Conservation (phyloP, 352 stramenopile species). For the Phytophthora melonis region DNA sequence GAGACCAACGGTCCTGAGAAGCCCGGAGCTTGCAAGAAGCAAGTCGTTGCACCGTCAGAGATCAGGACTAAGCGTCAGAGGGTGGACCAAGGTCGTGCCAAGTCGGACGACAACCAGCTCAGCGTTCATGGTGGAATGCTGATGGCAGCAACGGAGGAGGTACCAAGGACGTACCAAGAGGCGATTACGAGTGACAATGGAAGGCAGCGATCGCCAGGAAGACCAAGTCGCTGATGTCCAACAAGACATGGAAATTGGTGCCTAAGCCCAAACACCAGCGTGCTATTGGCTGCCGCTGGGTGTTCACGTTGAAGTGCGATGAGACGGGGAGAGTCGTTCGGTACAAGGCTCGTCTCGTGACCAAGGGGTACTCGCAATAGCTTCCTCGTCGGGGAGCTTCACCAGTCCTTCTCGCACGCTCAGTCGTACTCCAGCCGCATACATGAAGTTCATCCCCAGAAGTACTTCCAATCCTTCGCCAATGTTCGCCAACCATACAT, state of each 20-base stretch:
- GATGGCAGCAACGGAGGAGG: slow-evolving; percentile 3
- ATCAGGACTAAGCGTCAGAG: slow-evolving; percentile 17
- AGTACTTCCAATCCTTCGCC: no score
- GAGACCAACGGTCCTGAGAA: slow-evolving; percentile 14
- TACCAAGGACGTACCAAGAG: slow-evolving; percentile 15
- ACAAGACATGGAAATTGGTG: slow-evolving; percentile 27
- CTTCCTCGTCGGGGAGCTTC: no score
- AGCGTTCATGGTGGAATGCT: no score
- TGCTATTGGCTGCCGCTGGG: slow-evolving; percentile 8
- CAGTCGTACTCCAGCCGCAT: no score
- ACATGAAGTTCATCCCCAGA: no score
- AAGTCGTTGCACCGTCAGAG: background rate
- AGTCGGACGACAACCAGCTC: slow-evolving; percentile 1
- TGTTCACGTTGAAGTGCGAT: slow-evolving; percentile 7
- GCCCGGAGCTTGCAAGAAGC: slow-evolving; percentile 4
- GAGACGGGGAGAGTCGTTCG: slow-evolving; percentile 11
- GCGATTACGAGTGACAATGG: slow-evolving; percentile 7
- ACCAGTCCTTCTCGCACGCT: no score
- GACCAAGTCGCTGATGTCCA: slow-evolving; percentile 13
- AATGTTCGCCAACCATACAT: no score
- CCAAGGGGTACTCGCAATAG: background rate
- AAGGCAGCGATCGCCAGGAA: slow-evolving; percentile 20
- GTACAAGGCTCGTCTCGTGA: background rate
- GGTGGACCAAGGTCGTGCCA: slow-evolving; percentile 5
- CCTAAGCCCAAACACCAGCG: slow-evolving; percentile 9